These are phyloP conservation scores for Aspergillus persii DNA, from an alignment of 2,329 filamentous ascomycete species.

Conservation along the genomic window DNA sequence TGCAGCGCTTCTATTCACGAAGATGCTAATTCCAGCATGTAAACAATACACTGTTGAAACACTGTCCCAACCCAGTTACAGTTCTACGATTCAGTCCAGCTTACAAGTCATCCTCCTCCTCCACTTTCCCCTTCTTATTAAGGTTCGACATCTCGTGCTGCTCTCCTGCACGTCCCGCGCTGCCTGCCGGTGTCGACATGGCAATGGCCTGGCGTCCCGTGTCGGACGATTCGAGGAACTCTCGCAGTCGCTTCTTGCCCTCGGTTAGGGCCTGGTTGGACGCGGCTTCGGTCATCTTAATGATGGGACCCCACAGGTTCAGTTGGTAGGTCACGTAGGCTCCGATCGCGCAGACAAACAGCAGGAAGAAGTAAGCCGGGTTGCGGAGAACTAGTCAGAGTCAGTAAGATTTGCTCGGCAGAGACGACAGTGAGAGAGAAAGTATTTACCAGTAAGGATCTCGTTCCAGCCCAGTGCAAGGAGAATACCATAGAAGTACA, in stretches of 20 bases:
- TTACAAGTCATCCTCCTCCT: constrained; percentile 38
- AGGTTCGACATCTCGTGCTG: constrained; percentile 58
- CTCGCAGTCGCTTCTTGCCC: constrained; percentile 83
- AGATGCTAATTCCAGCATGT: background rate
- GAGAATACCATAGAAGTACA: constrained; percentile 90
- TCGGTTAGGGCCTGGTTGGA: constrained; percentile 83
- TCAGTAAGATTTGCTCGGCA: background rate
- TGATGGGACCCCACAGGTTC: constrained; percentile 92
- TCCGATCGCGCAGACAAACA: constrained; percentile 71
- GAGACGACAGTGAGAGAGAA: background rate
- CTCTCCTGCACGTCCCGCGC: constrained; percentile 42
- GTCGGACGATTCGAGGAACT: constrained; percentile 86
- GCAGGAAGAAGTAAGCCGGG: constrained; percentile 85
- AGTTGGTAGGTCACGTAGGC: constrained; percentile 90
- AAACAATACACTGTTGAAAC: background rate
- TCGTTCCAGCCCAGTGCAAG: constrained; percentile 98
- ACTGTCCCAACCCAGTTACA: constrained; percentile 1
- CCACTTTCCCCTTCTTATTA: constrained; percentile 25
- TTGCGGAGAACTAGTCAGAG: constrained; percentile 76
- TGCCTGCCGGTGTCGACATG: constrained; percentile 55
- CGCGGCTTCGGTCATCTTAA: constrained; percentile 91
- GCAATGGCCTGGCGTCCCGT: constrained; percentile 78
- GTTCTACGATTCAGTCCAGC: background rate
- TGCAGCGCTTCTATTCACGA: background rate
- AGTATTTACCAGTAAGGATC: constrained; percentile 77